Base-by-base conservation (phyloP, 306 rosid species). In the Prunus dulcis region DNA sequence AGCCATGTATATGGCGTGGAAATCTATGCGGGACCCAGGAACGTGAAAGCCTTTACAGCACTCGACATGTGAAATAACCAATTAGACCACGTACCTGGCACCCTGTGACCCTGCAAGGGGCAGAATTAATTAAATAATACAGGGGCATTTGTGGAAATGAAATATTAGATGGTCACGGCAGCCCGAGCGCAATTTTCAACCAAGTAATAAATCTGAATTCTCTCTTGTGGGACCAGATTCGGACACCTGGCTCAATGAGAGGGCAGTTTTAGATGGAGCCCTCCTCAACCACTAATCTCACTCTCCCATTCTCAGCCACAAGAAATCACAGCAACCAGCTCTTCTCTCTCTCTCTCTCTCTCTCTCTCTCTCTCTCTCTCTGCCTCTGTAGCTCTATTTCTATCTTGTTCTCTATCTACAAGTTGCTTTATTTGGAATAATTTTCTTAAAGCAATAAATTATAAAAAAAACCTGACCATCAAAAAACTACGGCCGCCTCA, bases 261-360 rank as follows among this genome's bases (percentile, higher is more conserved):
- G 4, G 66, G 25, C 71, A 43, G 90, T 73, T 92, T 87, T 85
- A 77, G 93, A 88, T 88, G 95, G 84, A 66, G 71, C 22, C 0
- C 32, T 14, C 87, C 84, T 34, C 72, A 76, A 82, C 97, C 97
- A 89, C 97, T 65, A 85, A 71, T 47, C 69, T 70, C 56, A 4
- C 28, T 69, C 76, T 17, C 64, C 17, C 32, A 60, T 80, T 71
- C 78, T 88, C 85, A 86, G 90, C 91, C 97, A 88, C 97, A 84
- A 27, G 69, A 27, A 87, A 75, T 62, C 75, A 22, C 69, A 32
- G 9, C 43, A 17, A 76, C 38, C 5, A 38, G 32, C 43, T 71
- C n/a, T n/a, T n/a, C n/a, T n/a, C n/a, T n/a, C n/a, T n/a, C n/a
- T n/a, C 19, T 18, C 9, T 47, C 15, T 23, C 9, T 10, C 15